phyloP scores from a whole-genome alignment of 345 rosid species.

The Crucihimalaya himalaica region DNA sequence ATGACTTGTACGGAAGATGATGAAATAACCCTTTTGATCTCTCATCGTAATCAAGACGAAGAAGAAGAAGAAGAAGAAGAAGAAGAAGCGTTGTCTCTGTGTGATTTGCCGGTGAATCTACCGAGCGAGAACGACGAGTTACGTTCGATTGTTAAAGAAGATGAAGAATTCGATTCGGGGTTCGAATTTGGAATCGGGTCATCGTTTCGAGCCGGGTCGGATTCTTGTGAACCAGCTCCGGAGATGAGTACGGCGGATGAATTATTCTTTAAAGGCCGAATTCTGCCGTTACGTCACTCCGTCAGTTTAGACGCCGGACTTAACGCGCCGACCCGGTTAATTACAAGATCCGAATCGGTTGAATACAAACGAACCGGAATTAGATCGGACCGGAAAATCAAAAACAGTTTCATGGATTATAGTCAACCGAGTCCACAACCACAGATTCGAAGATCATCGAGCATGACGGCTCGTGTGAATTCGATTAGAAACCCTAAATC shows the following conservation, averaged over 20 bases:
- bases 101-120: constrained; percentile 61
- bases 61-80: constrained; percentile 37
- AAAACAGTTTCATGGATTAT: constrained; percentile 50
- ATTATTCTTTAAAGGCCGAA: constrained; percentile 69
- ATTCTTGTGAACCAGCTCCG: constrained; percentile 44
- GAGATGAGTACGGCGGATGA: constrained; percentile 81
- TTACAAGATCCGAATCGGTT: constrained; percentile 61
- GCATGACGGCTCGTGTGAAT: constrained; percentile 39
- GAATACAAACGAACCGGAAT: constrained; percentile 42
- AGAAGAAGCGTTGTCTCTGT: constrained; percentile 70
- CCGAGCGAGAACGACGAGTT: not conserved
- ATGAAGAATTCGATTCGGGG: constrained; percentile 62
- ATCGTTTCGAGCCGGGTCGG: constrained; percentile 43
- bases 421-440: constrained; percentile 79
- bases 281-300: constrained; percentile 67
- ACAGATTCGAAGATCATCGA: constrained; percentile 54
- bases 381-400: constrained; percentile 41
- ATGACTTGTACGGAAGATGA: constrained; percentile 35
- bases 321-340: constrained; percentile 24
- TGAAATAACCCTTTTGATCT: constrained; percentile 33
- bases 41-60: constrained; percentile 16
- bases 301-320: constrained; percentile 52
- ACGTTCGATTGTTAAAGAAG: constrained; percentile 18
- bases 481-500: constrained; percentile 46
- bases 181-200: constrained; percentile 53